These are phyloP conservation scores for Citrus trifoliata DNA, from an alignment of 345 rosid species.

Conservation along the genomic window DNA sequence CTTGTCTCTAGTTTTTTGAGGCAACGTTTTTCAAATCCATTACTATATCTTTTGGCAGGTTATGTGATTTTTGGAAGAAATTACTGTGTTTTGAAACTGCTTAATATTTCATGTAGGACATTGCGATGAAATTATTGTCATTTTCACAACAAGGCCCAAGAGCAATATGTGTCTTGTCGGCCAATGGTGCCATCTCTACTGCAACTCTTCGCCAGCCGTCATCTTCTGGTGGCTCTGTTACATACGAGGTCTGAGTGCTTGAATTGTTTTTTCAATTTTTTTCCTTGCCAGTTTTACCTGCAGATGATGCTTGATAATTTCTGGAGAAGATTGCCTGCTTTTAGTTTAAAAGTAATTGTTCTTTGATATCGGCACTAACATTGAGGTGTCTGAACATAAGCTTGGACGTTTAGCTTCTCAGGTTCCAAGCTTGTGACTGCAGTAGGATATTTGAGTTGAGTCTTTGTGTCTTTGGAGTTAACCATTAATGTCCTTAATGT, in stretches of 20 bases:
- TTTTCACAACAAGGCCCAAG: conserved; percentile 92
- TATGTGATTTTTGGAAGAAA: neutral
- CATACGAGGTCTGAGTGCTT: conserved; percentile 74
- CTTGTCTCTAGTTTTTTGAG: neutral
- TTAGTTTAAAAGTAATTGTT: neutral
- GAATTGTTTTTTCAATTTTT: too few species aligned
- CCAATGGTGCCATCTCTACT: conserved; percentile 86
- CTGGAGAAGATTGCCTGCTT: neutral
- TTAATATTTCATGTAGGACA: conserved; percentile 46
- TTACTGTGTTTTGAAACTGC: conserved; percentile 5
- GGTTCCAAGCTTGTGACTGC: neutral
- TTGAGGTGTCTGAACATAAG: neutral
- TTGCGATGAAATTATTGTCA: conserved; percentile 71
- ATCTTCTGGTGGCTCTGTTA: conserved; percentile 68
- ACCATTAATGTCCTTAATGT: neutral
- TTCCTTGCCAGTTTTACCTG: neutral
- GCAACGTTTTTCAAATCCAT: neutral
- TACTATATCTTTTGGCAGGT: neutral
- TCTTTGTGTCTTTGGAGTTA: neutral
- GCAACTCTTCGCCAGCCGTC: conserved; percentile 85
- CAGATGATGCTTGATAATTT: neutral
- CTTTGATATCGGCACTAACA: neutral
- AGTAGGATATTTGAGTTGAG: neutral
- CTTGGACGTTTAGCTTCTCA: neutral
- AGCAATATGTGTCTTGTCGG: conserved; percentile 80